Base-by-base conservation (phyloP, 2,329 filamentous ascomycete genomes). In the Hypomyces rosellus region DNA sequence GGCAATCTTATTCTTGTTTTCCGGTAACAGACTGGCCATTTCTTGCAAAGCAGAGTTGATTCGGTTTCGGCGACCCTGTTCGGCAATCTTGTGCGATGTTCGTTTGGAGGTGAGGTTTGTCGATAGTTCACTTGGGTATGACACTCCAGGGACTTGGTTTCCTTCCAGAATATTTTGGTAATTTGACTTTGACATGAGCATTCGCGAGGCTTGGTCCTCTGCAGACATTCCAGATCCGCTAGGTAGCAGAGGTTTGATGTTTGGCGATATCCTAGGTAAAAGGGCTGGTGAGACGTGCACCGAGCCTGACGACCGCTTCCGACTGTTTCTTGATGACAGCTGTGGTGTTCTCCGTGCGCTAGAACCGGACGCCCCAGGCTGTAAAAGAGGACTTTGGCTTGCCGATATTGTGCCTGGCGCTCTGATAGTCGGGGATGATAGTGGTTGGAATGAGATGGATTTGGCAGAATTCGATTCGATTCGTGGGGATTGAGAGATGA, bases 121-220 rank as follows among this genome's bases (percentile, higher is more conserved):
- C 6, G 91, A 95, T 39, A 99, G 76, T 46, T 91, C 88, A 59
- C 88, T 89, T 1, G 92, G 91, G 59, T 96, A 97, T 1, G 86
- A 87, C 12, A 96, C 86, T 12, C 92, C 92, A 0, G 91, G 91
- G 1, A 96, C 82, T 50, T 86, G 85, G 46, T 90, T 97, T 45
- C 93, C 93, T 65, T 97, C 93, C 11, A 99, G 72, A 36, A 99
- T 93, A 61, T 96, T 95, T 63, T 97, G 92, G 62, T 99, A 99
- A 63, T 99, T 99, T 2, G 92, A 97, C 66, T 97, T 97, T 14
- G 88, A 89, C 34, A 91, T 88, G 25, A 99, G 77, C 41, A 97
- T 78, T 25, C 89, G 78, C n/a, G 81, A 84, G 0, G 81, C 77
- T 2, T 80, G 76, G 58, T 82, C 79, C 57, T 84, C 81, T 4